These are phyloP conservation scores for Argentina anserina DNA, from an alignment of 306 rosid genomes.

Conservation along the genomic window DNA sequence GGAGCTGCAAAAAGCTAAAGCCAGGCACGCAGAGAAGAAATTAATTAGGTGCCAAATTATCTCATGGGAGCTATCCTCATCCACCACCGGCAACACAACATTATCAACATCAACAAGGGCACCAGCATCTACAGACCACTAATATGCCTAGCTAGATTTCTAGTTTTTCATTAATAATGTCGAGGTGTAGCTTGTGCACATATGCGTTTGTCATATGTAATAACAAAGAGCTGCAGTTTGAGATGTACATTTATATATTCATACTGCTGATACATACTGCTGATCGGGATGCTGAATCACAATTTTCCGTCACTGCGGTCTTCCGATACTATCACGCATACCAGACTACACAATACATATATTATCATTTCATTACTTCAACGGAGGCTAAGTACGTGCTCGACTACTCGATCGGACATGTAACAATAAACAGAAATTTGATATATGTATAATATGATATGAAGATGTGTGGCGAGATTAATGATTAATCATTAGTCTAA, in stretches of 20 bases:
- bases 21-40: slow-evolving; percentile 9
- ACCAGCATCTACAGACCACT: no score
- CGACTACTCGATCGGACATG: no score
- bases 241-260: background rate
- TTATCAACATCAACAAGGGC: no score
- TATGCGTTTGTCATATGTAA: background rate
- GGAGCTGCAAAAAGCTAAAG: slow-evolving; percentile 6
- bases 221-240: background rate
- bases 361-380: no score
- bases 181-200: background rate
- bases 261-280: background rate
- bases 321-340: no score
- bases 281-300: background rate
- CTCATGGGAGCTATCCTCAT: background rate
- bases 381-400: no score
- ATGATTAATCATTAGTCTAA: no score
- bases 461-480: no score
- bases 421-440: no score
- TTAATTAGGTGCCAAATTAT: background rate
- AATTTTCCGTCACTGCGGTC: no score
- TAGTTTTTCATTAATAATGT: background rate
- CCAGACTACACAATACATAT: no score
- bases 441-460: no score
- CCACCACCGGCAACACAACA: background rate
- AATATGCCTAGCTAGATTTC: background rate